These are phyloP conservation scores for Penicillium pancosmium DNA, from an alignment of 495 filamentous ascomycete genomes.

Conservation along the genomic window DNA sequence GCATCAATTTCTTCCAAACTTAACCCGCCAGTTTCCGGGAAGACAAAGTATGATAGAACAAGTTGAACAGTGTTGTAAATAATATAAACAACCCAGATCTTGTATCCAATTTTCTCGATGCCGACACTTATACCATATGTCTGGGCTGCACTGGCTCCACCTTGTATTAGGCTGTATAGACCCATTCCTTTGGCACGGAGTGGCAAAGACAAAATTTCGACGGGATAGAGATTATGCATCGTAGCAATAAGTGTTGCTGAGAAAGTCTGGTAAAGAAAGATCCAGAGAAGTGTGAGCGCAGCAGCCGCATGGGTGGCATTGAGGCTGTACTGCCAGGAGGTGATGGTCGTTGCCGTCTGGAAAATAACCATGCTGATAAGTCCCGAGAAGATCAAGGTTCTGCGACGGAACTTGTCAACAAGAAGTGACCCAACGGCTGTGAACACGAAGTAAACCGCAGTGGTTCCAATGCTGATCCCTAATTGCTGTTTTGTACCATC, in stretches of 20 bases:
- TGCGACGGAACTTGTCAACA: constrained; percentile 39
- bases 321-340: constrained; percentile 41
- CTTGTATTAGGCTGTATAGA: constrained; percentile 44
- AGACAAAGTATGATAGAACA: constrained; percentile 42
- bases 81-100: constrained; percentile 49
- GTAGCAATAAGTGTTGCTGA: constrained; percentile 42
- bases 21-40: constrained; percentile 43
- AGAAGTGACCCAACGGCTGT: constrained; percentile 40
- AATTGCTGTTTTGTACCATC: constrained; percentile 31
- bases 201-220: constrained; percentile 40
- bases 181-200: constrained; percentile 49
- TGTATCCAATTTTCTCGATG: constrained; percentile 45
- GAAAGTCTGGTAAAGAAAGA: constrained; percentile 47
- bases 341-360: constrained; percentile 43
- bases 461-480: constrained; percentile 43
- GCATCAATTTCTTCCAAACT: constrained; percentile 48
- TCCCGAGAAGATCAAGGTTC: constrained; percentile 41
- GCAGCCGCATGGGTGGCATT: constrained; percentile 26
- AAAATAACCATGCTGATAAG: constrained; percentile 41
- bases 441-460: constrained; percentile 44
- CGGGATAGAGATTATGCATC: constrained; percentile 49
- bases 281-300: constrained; percentile 41
- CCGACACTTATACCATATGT: constrained; percentile 46
- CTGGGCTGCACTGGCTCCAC: constrained; percentile 39
- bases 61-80: constrained; percentile 47